These are phyloP conservation scores for Penicillium sp. DNA, from an alignment of 2,329 filamentous ascomycete species.

Conservation along the genomic window DNA sequence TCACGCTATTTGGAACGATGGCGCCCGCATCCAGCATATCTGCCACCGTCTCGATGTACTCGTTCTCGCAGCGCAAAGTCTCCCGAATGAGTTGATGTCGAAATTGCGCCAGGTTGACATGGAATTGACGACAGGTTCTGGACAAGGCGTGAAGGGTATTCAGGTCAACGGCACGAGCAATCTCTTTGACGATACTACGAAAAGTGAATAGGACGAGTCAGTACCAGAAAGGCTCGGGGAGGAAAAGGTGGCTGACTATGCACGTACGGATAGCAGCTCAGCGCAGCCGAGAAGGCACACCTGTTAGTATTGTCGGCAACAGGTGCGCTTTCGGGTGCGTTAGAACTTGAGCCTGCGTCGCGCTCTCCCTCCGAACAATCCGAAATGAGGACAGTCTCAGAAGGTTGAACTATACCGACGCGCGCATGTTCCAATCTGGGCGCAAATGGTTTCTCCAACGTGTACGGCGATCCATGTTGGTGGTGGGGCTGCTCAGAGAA, in stretches of 20 bases:
- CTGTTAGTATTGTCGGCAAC: constrained; percentile 16
- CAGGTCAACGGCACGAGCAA: constrained; percentile 74
- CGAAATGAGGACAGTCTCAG: constrained; percentile 11
- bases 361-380: constrained; percentile 7
- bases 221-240: no score
- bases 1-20: constrained; percentile 26
- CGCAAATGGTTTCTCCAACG: constrained; percentile 17
- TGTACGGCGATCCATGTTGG: constrained; percentile 10
- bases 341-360: constrained; percentile 3
- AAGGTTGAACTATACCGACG: constrained; percentile 7
- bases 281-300: constrained; percentile 37
- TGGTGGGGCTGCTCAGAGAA: constrained; percentile 20
- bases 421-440: constrained; percentile 16
- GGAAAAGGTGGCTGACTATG: no score
- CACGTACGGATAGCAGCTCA: constrained; percentile 47
- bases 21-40: constrained; percentile 41
- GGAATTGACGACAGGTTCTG: constrained; percentile 72
- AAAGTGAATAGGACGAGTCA: no score
- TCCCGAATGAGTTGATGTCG: constrained; percentile 65
- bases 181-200: constrained; percentile 65
- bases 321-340: not conserved
- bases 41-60: constrained; percentile 43
- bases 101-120: constrained; percentile 70
- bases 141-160: constrained; percentile 81
- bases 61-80: constrained; percentile 75